phyloP scores from a whole-genome alignment of 1,139 yeast species.

The Protomyces inouyei region DNA sequence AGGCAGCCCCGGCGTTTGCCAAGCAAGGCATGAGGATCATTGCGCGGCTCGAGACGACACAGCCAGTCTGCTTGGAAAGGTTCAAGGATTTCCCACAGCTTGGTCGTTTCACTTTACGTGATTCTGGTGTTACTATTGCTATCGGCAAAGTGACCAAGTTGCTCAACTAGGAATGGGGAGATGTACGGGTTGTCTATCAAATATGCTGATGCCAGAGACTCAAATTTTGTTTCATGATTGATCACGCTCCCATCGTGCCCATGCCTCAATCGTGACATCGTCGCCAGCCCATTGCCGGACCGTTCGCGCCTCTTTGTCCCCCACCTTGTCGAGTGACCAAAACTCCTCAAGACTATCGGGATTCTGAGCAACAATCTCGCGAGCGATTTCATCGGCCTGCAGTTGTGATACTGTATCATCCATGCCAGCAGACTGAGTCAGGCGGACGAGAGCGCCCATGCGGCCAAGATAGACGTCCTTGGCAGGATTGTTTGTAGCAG shows the following conservation, averaged over 20 bases:
- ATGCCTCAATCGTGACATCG: constrained; percentile 10
- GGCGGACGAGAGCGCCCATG: constrained; percentile 14
- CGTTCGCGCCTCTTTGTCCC: constrained; percentile 16
- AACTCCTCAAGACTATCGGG: constrained; percentile 27
- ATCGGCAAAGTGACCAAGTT: constrained; percentile 78
- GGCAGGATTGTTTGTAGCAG: not conserved
- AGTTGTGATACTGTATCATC: not conserved
- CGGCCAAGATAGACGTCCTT: constrained; percentile 8
- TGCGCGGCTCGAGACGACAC: constrained; percentile 66
- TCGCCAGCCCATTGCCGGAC: constrained; percentile 24
- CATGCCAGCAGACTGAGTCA: not conserved
- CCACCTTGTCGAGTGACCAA: constrained; percentile 18
- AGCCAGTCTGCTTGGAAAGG: constrained; percentile 84
- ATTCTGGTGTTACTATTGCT: constrained; percentile 96
- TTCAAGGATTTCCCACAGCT: constrained; percentile 88
- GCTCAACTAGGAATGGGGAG: constrained; percentile 29
- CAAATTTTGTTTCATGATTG: not conserved
- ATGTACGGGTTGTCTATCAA: not conserved
- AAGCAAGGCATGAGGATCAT: constrained; percentile 98
- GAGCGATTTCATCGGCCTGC: constrained; percentile 20
- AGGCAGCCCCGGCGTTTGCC: constrained; percentile 97
- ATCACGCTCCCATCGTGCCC: constrained; percentile 17
- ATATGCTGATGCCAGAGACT: not conserved
- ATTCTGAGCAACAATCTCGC: constrained; percentile 27
- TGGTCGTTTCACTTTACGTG: constrained; percentile 97